These are phyloP conservation scores for Saccharomycopsis capsularis DNA, from an alignment of 805 yeast species.

Conservation along the genomic window DNA sequence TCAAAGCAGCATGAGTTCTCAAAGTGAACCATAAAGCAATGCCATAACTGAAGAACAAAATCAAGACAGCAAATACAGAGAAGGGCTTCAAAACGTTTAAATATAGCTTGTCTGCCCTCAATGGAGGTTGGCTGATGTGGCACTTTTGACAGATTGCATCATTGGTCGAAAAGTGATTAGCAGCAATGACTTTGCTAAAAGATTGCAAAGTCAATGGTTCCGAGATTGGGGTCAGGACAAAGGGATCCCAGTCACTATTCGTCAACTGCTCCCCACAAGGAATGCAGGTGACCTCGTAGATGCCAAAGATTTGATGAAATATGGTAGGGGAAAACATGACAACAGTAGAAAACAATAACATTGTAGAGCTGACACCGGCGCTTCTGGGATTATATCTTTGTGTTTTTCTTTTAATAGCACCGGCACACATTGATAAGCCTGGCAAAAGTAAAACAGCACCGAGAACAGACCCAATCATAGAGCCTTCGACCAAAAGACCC, in stretches of 20 bases:
- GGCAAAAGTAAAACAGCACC: conserved; percentile 91
- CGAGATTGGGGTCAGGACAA: too few relatives aligned
- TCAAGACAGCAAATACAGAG: conserved; percentile 69
- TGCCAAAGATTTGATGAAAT: conserved; percentile 83
- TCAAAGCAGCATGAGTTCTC: conserved; percentile 92
- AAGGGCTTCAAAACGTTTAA: conserved; percentile 70
- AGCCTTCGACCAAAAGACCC: conserved; percentile 89
- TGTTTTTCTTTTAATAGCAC: conserved; percentile 86
- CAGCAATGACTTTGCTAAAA: neutral
- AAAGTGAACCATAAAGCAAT: conserved; percentile 90
- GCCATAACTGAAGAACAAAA: conserved; percentile 74
- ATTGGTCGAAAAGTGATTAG: conserved; percentile 11
- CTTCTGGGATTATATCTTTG: conserved; percentile 93
- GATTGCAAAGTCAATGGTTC: conserved; percentile 15
- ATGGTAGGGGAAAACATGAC: conserved; percentile 91
- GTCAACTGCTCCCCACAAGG: conserved; percentile 35
- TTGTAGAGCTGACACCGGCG: conserved; percentile 95
- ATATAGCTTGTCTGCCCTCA: conserved; percentile 63
- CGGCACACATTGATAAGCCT: conserved; percentile 96
- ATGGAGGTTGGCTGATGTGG: conserved; percentile 69
- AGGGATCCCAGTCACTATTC: too few relatives aligned
- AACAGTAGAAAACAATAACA: conserved; percentile 84
- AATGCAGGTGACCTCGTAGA: conserved; percentile 68
- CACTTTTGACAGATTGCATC: conserved; percentile 55
- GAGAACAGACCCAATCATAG: conserved; percentile 85